A percentile compares a stretch with the other conserved stretches of the same genome.
phyloP scores from a whole-genome alignment of 495 filamentous ascomycete genomes.

The Neurospora sp. region DNA sequence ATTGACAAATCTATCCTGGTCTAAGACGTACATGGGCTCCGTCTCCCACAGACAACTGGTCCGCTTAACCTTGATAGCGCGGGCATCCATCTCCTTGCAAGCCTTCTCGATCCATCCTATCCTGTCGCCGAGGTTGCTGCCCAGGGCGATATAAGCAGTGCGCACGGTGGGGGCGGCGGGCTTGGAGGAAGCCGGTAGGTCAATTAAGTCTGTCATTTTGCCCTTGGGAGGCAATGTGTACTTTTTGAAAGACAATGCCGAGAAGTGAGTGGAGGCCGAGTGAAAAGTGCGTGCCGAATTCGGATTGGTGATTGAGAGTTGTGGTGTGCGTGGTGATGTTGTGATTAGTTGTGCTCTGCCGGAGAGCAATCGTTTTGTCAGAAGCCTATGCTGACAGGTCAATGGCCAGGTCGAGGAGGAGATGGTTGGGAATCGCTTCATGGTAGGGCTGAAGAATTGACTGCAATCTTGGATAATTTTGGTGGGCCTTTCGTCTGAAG shows the following conservation, averaged over 20 bases:
- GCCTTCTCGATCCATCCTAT: constrained; percentile 73
- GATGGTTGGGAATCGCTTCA: constrained; percentile 6
- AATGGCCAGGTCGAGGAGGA: not conserved
- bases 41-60: constrained; percentile 93
- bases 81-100: constrained; percentile 60
- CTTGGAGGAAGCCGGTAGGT: not conserved
- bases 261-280: not conserved
- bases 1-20: constrained; percentile 84
- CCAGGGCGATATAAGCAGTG: constrained; percentile 73
- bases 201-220: not conserved
- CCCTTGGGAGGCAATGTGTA: constrained; percentile 14
- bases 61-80: constrained; percentile 60
- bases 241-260: constrained; percentile 12
- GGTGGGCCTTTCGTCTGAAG: not conserved
- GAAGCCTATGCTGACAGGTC: not conserved
- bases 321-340: not conserved
- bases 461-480: not conserved
- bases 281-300: not conserved
- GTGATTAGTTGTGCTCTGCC: not conserved
- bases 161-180: constrained; percentile 10
- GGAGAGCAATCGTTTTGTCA: not conserved
- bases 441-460: not conserved
- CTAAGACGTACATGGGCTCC: constrained; percentile 87
- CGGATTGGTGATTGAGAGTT: not conserved
- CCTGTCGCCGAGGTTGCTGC: constrained; percentile 88